Percentiles rank a stretch among this genome's conserved stretches.
Conservation (phyloP, 1,284 basidiomycete species). For the Athelia sp. region DNA sequence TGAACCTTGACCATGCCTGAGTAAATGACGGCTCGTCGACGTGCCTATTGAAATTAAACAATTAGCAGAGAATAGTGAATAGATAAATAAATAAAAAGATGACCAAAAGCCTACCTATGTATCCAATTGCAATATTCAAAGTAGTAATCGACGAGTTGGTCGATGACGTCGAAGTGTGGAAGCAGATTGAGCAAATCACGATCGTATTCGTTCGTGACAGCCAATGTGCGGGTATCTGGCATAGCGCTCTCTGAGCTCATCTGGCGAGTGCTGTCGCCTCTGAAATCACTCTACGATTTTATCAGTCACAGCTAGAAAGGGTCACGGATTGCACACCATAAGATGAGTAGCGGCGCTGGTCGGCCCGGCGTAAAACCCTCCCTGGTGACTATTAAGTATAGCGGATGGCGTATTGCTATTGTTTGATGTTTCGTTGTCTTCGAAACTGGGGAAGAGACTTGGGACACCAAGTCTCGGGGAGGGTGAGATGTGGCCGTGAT, state of each 20-base stretch:
- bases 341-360: constrained; percentile 68
- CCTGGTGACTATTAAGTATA: constrained; percentile 57
- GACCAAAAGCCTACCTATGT: constrained; percentile 29
- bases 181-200: constrained; percentile 63
- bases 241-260: not conserved
- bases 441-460: constrained; percentile 46
- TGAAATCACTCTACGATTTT: constrained; percentile 33
- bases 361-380: constrained; percentile 68
- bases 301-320: not conserved
- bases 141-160: constrained; percentile 68
- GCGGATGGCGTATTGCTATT: constrained; percentile 38
- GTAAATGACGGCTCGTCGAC: constrained; percentile 59
- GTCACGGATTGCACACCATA: constrained; percentile 38
- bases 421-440: constrained; percentile 41
- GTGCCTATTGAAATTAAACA: constrained; percentile 50
- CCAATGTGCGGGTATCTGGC: not conserved
- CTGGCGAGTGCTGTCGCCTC: constrained; percentile 50
- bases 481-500: constrained; percentile 31
- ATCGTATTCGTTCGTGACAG: constrained; percentile 55
- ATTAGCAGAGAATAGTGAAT: no score
- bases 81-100: no score
- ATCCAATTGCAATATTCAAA: constrained; percentile 85
- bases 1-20: constrained; percentile 67
- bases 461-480: constrained; percentile 27
- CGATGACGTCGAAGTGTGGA: constrained; percentile 60